Evolutionary conservation across 805 yeast species (phyloP), one percentile per base, ranked within the genome.

Genomic region (Hyphopichia homilentoma): DNA sequence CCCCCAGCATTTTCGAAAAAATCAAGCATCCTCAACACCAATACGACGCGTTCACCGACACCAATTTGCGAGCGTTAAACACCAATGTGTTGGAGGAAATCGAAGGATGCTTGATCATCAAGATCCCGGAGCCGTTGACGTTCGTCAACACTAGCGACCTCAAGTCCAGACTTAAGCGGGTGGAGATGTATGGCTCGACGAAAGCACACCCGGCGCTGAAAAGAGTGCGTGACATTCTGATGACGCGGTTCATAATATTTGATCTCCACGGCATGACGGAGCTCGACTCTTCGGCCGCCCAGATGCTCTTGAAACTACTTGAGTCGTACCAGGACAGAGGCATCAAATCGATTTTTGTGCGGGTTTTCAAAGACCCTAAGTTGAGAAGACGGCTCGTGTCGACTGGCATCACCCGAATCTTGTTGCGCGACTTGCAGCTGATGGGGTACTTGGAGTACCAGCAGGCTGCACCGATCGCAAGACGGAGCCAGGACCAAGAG

Each of bases 41-140:
- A 21, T 41, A 61, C 23, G 59, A 62, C 25, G 44, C 59, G 20
- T 64, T 65, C 38, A 52, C 57, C 3, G 66, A 61, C 35, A 59
- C 56, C 14, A 42, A 61, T 36, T 52, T 57, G 27, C 54, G 65
- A 3, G 58, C 54, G 9, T 50, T 66, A 18, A 64, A 65, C 35
- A 47, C 55, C 14, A 54, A 51, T 14, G 63, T 57, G 2, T 40
- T 66, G 12, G 71, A 66, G 32, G 70, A 66, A 35, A 60, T 66
- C 21, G 71, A 66, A 40, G 71, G 72, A 5, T 65, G 70, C 43
- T 47, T 66, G 8, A 65, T 65, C 7, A 54, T 66, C 14, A 61
- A 57, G 36, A 63, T 66, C 21, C 71, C 71, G 2, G 72, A 66
- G 41, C 70, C 71, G 7, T 45, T 66, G 26, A 63, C 70, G 3